Percentiles rank a stretch among this genome's conserved stretches.
phyloP scores from a whole-genome alignment of 2,329 filamentous ascomycete species.

The Penicillium sp. region DNA sequence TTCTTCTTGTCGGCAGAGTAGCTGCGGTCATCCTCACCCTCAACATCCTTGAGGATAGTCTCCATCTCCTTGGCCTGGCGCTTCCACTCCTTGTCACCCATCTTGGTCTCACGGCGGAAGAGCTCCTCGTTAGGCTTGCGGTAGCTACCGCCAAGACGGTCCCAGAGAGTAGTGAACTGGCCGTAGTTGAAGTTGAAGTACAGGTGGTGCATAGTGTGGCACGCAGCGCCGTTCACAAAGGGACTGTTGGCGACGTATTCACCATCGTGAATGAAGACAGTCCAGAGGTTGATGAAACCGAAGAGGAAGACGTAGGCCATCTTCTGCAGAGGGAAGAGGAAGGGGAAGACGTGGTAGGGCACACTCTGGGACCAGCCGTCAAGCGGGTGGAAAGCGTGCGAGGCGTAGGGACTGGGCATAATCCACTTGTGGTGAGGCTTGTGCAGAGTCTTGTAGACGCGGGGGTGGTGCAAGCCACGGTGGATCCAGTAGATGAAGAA shows the following conservation, averaged over 20 bases:
- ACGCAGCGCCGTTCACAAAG: conserved; percentile 94
- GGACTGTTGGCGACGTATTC: conserved; percentile 90
- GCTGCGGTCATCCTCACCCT: conserved; percentile 56
- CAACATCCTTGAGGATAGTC: conserved; percentile 72
- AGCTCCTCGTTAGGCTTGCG: conserved; percentile 81
- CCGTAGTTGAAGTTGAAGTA: conserved; percentile 94
- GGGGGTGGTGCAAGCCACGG: conserved; percentile 77
- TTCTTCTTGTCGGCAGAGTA: conserved; percentile 41
- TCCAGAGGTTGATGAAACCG: conserved; percentile 95
- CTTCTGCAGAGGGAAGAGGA: conserved; percentile 91
- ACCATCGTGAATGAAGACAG: conserved; percentile 92
- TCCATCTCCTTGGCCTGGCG: conserved; percentile 77
- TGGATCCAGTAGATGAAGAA: conserved; percentile 91
- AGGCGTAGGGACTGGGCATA: conserved; percentile 92
- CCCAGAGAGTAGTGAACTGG: conserved; percentile 92
- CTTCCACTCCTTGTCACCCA: conserved; percentile 78
- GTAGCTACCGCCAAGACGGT: conserved; percentile 84
- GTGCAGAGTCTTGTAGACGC: conserved; percentile 83
- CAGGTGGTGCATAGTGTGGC: conserved; percentile 88
- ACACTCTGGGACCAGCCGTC: conserved; percentile 87
- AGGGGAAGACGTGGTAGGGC: conserved; percentile 91
- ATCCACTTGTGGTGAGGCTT: conserved; percentile 99
- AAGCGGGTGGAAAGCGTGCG: conserved; percentile 90
- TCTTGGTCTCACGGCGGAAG: conserved; percentile 82
- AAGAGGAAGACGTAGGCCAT: conserved; percentile 84